Conservation (phyloP, 768 basidiomycete species). For the Tricholoma furcatifolium region DNA sequence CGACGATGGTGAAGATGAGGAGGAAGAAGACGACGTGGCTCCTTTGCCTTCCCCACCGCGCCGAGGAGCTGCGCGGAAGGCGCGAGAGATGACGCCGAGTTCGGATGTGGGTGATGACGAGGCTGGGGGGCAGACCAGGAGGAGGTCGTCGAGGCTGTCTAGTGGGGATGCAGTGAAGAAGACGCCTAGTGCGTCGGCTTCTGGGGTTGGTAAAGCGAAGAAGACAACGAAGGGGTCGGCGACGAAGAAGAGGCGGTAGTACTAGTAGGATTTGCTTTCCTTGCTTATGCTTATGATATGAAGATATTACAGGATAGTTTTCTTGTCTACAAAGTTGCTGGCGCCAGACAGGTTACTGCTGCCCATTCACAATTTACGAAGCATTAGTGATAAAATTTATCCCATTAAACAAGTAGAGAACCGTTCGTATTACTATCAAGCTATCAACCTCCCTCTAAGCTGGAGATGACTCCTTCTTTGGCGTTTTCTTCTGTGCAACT, state of each 20-base stretch:
- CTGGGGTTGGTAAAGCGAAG: constrained; percentile 22
- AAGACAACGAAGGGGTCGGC: constrained; percentile 13
- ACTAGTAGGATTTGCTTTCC: constrained; percentile 2
- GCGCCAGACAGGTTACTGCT: too few relatives aligned
- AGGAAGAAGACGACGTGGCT: constrained; percentile 23
- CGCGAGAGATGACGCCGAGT: constrained; percentile 27
- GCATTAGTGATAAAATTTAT: too few relatives aligned
- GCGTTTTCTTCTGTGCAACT: constrained; percentile 24
- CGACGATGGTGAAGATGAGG: constrained; percentile 25
- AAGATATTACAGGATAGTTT: too few relatives aligned
- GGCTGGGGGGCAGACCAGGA: constrained; percentile 35
- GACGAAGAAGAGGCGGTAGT: constrained; percentile 20
- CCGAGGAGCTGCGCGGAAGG: constrained; percentile 23
- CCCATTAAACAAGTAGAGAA: too few relatives aligned
- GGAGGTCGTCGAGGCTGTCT: constrained; percentile 44
- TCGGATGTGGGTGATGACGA: constrained; percentile 32
- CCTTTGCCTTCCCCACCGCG: constrained; percentile 33
- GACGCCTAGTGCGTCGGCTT: not conserved
- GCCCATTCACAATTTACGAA: too few relatives aligned
- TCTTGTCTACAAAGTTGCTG: too few relatives aligned
- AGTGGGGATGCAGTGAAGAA: constrained; percentile 24
- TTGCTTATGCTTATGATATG: too few relatives aligned
- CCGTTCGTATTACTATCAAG: too few relatives aligned
- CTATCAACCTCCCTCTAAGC: not conserved
- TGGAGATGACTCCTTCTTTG: not conserved